Evolutionary conservation across 805 yeast species (phyloP).

Genomic region (Wickerhamomyces bovis): DNA sequence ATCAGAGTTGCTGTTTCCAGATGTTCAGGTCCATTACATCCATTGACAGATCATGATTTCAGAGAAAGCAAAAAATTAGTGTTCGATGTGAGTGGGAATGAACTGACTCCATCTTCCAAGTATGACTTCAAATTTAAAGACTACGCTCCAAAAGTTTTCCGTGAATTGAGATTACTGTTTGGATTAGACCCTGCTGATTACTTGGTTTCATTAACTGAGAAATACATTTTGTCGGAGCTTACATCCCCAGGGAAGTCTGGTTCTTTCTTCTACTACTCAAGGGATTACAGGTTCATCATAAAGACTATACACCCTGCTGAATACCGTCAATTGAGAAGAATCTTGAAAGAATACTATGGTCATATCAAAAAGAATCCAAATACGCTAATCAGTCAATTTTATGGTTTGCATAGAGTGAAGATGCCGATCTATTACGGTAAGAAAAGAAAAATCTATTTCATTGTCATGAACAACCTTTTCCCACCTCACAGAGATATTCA

Average conservation of each 20-base stretch:
- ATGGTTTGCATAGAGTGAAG: conserved; percentile 90
- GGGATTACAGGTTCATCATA: conserved; percentile 90
- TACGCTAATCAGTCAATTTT: conserved; percentile 89
- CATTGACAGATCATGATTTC: conserved; percentile 68
- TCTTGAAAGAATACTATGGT: conserved; percentile 67
- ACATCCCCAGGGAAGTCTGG: conserved; percentile 98
- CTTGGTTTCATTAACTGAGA: conserved; percentile 84
- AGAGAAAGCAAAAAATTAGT: conserved; percentile 68
- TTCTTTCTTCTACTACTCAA: conserved; percentile 88
- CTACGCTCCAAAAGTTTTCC: conserved; percentile 88
- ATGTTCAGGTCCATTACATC: conserved; percentile 79
- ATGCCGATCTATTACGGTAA: conserved; percentile 53
- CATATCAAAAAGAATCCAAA: conserved; percentile 83
- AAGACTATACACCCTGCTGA: conserved; percentile 94
- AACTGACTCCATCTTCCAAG: conserved; percentile 86
- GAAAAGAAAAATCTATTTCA: conserved; percentile 77
- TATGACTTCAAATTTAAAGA: conserved; percentile 97
- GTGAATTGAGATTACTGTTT: conserved; percentile 74
- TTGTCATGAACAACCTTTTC: conserved; percentile 95
- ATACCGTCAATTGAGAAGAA: conserved; percentile 72
- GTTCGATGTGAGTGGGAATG: conserved; percentile 83
- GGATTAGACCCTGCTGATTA: conserved; percentile 96
- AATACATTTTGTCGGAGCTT: conserved; percentile 83
- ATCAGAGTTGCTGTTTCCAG: conserved; percentile 92
- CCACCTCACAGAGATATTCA: conserved; percentile 91